phyloP scores from a whole-genome alignment of 495 filamentous ascomycete genomes.

The Podospora appendiculata region DNA sequence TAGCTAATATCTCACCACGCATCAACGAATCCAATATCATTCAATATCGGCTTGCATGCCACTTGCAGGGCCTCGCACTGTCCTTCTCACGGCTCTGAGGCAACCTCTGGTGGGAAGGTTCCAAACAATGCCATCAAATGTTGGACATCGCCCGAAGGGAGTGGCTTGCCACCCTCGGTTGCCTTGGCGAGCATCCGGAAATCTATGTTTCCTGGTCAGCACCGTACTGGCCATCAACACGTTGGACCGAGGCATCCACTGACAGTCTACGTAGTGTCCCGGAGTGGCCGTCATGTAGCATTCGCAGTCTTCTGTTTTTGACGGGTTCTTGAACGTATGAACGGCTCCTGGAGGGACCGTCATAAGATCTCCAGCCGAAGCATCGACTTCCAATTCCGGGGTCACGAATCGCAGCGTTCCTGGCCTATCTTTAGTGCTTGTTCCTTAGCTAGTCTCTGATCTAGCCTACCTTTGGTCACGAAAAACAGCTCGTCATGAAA shows the following conservation, averaged over 20 bases:
- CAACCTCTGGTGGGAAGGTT: conserved; percentile 24
- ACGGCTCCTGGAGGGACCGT: conserved; percentile 42
- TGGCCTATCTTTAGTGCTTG: conserved; percentile 1
- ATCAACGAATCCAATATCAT: background rate
- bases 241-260: background rate
- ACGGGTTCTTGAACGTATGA: conserved; percentile 48
- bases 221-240: background rate
- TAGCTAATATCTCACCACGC: background rate
- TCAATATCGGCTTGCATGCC: background rate
- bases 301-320: conserved; percentile 40
- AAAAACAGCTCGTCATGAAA: conserved; percentile 52
- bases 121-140: conserved; percentile 30
- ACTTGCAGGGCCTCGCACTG: background rate
- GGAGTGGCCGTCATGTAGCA: conserved; percentile 52
- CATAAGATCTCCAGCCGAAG: conserved; percentile 42
- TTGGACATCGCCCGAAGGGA: conserved; percentile 11
- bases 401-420: conserved; percentile 27
- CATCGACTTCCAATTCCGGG: conserved; percentile 36
- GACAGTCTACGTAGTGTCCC: conserved; percentile 25
- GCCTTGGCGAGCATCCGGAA: conserved; percentile 27
- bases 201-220: conserved; percentile 11
- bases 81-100: conserved; percentile 19
- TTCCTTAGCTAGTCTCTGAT: background rate
- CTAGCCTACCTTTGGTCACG: conserved; percentile 35
- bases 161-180: conserved; percentile 10